Base-by-base conservation (phyloP, 78 protist species). In the Goniomonas avonlea region DNA sequence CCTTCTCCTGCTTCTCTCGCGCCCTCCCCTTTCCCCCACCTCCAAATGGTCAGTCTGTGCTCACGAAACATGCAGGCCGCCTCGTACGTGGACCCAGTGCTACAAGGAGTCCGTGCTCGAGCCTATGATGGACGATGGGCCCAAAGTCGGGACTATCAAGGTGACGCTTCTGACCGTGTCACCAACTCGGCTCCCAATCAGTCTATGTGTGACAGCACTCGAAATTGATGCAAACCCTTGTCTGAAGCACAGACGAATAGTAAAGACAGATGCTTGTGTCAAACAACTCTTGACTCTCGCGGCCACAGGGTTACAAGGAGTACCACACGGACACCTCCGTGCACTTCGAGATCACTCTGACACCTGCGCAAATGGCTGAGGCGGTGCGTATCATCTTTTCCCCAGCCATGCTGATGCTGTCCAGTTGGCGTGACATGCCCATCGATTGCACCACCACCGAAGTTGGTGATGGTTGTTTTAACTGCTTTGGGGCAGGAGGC, bases 321-420 rank as follows among this genome's bases (percentile, higher is more conserved):
- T 21, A 92, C 75, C 91, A 92, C 89, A 88, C 96, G 8, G 94
- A 93, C 84, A 82, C 88, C 35, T 82, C 84, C 21, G 92, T 87
- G 15, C 47, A 70, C 77, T 82, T 87, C 74, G 69, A 48, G 18
- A 34, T 83, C 39, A 17, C 17, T 34, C 17, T 50, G 73, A 2
- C 45, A 55, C 81, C 48, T 27, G 79, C 3, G 63, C 9, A n/a
- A 21, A 21, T 38, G 53, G 20, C 11, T 56, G 41, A 11, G 83
- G 87, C 87, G 61, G n/a, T n/a, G n/a, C n/a, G n/a, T n/a, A n/a
- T n/a, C n/a, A n/a, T n/a, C n/a, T n/a, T n/a, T n/a, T n/a, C n/a
- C n/a, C n/a, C n/a, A n/a, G n/a, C n/a, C n/a, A n/a, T n/a, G n/a
- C n/a, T n/a, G n/a, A n/a, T n/a, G n/a, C n/a, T n/a, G n/a, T n/a